A percentile compares a stretch with the other conserved stretches of the same genome.
Evolutionary conservation across 345 rosid species (phyloP).

Genomic region (Lepidium sativum): DNA sequence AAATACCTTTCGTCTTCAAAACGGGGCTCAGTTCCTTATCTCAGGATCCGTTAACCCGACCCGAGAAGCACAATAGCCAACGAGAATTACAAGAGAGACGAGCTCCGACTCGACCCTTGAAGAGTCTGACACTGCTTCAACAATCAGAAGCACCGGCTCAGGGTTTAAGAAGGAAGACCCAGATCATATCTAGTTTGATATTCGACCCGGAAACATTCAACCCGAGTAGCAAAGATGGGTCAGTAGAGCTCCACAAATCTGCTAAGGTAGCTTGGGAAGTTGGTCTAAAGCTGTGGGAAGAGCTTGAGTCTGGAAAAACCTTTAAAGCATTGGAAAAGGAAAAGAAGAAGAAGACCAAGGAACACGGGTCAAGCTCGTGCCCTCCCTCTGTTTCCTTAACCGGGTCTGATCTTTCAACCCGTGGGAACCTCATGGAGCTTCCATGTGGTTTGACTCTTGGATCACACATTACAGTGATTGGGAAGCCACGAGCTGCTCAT

Average conservation of each 20-base stretch:
- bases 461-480: conserved; percentile 69
- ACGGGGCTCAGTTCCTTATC: conserved; percentile 34
- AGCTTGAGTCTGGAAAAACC: conserved; percentile 39
- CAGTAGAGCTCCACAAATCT: conserved; percentile 50
- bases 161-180: not conserved
- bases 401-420: conserved; percentile 43
- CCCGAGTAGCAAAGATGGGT: conserved; percentile 33
- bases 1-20: conserved; percentile 58
- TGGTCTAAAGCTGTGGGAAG: conserved; percentile 60
- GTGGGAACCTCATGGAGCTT: conserved; percentile 44
- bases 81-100: conserved; percentile 33
- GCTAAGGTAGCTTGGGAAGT: conserved; percentile 62
- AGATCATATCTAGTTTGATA: conserved; percentile 38
- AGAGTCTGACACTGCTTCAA: conserved; percentile 32
- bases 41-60: conserved; percentile 42
- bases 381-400: conserved; percentile 47
- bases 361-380: conserved; percentile 28
- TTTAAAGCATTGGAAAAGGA: not conserved
- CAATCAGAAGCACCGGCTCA: conserved; percentile 22
- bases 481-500: conserved; percentile 57
- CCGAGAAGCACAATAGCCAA: conserved; percentile 36
- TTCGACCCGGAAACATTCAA: conserved; percentile 47
- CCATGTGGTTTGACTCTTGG: conserved; percentile 82
- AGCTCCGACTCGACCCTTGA: conserved; percentile 57
- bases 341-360: conserved; percentile 27